phyloP scores from a whole-genome alignment of 2,329 filamentous ascomycete species.

The Aspergillus sp. region DNA sequence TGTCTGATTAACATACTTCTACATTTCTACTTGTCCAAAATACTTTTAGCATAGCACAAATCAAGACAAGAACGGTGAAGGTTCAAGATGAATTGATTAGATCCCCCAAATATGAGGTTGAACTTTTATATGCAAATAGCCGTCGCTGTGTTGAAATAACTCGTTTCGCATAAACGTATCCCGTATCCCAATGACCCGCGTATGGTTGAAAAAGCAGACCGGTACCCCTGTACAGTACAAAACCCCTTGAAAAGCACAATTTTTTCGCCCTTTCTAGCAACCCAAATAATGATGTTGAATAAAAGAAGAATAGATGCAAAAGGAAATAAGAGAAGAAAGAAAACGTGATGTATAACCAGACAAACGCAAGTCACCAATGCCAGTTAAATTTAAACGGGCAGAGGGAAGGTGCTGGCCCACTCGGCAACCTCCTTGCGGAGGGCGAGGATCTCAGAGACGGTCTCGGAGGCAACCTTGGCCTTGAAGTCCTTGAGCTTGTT shows the following conservation, averaged over 20 bases:
- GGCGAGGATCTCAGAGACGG: slow-evolving; percentile 72
- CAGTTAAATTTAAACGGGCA: slow-evolving; percentile 51
- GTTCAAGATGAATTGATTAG: background rate
- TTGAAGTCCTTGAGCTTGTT: slow-evolving; percentile 99
- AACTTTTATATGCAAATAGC: slow-evolving; percentile 2
- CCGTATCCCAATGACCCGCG: slow-evolving; percentile 30
- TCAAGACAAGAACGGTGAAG: too few species aligned
- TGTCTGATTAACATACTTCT: too few species aligned
- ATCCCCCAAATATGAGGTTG: slow-evolving; percentile 3
- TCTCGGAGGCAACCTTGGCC: slow-evolving; percentile 73
- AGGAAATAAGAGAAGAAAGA: slow-evolving; percentile 12
- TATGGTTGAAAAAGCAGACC: slow-evolving; percentile 37
- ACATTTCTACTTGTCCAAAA: too few species aligned
- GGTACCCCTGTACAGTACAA: slow-evolving; percentile 16
- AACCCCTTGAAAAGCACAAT: slow-evolving; percentile 28
- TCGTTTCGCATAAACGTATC: slow-evolving; percentile 19
- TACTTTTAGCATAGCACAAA: background rate
- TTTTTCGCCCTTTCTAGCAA: slow-evolving; percentile 16
- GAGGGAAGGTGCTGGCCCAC: slow-evolving; percentile 87
- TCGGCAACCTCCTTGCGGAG: slow-evolving; percentile 81
- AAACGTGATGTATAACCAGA: slow-evolving; percentile 3
- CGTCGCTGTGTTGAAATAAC: slow-evolving; percentile 17
- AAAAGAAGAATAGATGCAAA: slow-evolving; percentile 6
- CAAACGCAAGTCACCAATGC: background rate
- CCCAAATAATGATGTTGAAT: slow-evolving; percentile 33